Base-by-base conservation (phyloP, 2,329 filamentous ascomycete genomes). In the Beauveria brongniartii region DNA sequence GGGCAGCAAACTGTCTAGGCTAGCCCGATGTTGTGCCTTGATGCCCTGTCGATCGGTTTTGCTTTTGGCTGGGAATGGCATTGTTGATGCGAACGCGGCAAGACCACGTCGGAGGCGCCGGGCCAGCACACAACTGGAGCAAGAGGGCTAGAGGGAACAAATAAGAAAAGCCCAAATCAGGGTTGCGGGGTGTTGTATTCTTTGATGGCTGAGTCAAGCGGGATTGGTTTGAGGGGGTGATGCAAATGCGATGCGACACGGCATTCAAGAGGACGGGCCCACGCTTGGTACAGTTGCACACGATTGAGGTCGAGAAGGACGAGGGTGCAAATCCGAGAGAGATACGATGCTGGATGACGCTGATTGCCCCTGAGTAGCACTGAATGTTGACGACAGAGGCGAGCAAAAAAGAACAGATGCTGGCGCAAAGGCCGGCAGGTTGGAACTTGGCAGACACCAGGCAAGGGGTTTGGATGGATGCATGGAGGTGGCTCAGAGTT, bases 1-100 rank as follows among this genome's bases (percentile, higher is more conserved):
- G 26, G 24, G 30, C 43, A 58, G 46, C 44, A 58, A 58, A 58
- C 55, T 51, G 55, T 43, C 55, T 58, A 22, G 46, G 22, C 20
- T 51, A 58, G 55, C 30, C 43, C 28, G 26, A 26, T 18, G 48
- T 59, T 18, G 34, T 12, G 55, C 47, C 55, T 22, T 26, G 56
- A 52, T 12, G 55, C 47, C 55, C 34, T 26, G 56, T 52, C 56
- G 56, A 59, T 59, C 56, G 47, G 41, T 34, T 37, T 37, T 34
- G 30, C 41, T 43, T 43, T 30, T 16, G 43, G 22, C 55, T 50
- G 46, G 30, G 56, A 34, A 24, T 40, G 10, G 37, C 47, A 52
- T 59, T 52, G 56, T 52, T 59, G 56, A 59, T 59, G 9, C 18
- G n/a, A 59, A 52, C 56, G 56, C 56, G 56, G 47, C 34, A 51